These are phyloP conservation scores for Rhazya stricta DNA, from an alignment of 257 asterid genomes.

Conservation along the genomic window DNA sequence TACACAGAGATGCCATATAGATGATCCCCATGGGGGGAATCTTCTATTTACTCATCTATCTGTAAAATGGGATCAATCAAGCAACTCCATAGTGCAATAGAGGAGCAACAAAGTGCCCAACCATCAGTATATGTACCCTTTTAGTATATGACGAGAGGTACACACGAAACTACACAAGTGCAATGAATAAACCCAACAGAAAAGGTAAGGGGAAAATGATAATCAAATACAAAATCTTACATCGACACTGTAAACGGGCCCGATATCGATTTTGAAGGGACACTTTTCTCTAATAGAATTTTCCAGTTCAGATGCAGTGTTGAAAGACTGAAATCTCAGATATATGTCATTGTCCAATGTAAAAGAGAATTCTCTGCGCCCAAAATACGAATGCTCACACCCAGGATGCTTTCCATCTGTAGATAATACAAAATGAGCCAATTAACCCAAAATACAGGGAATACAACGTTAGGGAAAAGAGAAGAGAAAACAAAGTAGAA, in stretches of 20 bases:
- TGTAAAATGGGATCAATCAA: neutral
- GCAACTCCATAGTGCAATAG: neutral
- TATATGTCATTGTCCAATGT: conserved; percentile 77
- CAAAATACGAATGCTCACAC: conserved; percentile 81
- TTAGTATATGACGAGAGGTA: neutral
- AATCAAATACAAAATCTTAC: conserved; percentile 41
- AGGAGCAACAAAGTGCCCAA: neutral
- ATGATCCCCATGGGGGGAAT: neutral
- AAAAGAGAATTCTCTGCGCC: conserved; percentile 85
- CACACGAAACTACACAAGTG: neutral
- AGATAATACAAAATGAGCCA: neutral
- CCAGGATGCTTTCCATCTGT: conserved; percentile 97
- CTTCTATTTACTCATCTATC: neutral
- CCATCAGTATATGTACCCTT: neutral
- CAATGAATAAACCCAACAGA: neutral
- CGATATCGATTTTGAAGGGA: conserved; percentile 85
- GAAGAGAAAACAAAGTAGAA: neutral
- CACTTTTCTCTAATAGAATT: conserved; percentile 69
- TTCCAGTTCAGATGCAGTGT: conserved; percentile 49
- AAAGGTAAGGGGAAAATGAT: neutral
- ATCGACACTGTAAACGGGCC: conserved; percentile 85
- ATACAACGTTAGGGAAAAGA: neutral
- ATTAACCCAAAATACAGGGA: conserved; percentile 13
- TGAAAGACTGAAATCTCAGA: conserved; percentile 76
- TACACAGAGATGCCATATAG: neutral